A percentile compares a stretch with the other conserved stretches of the same genome.
Evolutionary conservation across 2,329 filamentous ascomycete species (phyloP).

Genomic region (Decorospora gaudefroyi): DNA sequence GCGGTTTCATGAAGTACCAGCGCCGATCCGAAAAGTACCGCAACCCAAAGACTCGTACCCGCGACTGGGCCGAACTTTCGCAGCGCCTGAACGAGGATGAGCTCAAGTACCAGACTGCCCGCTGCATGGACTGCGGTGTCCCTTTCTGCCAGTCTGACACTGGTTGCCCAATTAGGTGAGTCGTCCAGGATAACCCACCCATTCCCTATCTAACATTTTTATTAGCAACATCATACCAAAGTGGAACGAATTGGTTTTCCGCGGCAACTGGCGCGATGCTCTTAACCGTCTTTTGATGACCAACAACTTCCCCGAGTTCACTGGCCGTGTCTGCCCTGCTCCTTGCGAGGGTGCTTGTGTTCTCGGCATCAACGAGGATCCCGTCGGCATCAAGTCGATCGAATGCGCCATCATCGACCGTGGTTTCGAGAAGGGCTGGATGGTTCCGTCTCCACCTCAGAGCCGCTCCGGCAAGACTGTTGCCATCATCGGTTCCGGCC

Average conservation of each 20-base stretch:
- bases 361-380: slow-evolving; percentile 93
- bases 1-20: slow-evolving; percentile 96
- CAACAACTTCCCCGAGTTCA: slow-evolving; percentile 98
- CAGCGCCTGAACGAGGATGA: slow-evolving; percentile 88
- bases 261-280: slow-evolving; percentile 80
- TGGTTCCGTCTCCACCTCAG: slow-evolving; percentile 79
- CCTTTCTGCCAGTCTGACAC: slow-evolving; percentile 97
- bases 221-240: slow-evolving; percentile 98
- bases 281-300: slow-evolving; percentile 91
- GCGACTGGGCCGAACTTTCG: slow-evolving; percentile 92
- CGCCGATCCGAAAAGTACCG: slow-evolving; percentile 93
- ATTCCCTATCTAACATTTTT: no score
- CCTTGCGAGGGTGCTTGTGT: slow-evolving; percentile 97
- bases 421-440: slow-evolving; percentile 98
- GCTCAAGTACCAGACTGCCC: slow-evolving; percentile 93
- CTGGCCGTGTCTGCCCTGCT: slow-evolving; percentile 92
- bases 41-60: slow-evolving; percentile 77
- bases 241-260: slow-evolving; percentile 79
- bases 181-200: no score
- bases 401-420: slow-evolving; percentile 98
- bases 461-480: slow-evolving; percentile 85
- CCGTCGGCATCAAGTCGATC: slow-evolving; percentile 97
- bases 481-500: slow-evolving; percentile 88
- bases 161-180: slow-evolving; percentile 92
- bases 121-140: slow-evolving; percentile 98